A percentile compares a stretch with the other conserved stretches of the same genome.
Evolutionary conservation across 176 grass and related monocot species (phyloP).

Genomic region (Pontederia crassipes): DNA sequence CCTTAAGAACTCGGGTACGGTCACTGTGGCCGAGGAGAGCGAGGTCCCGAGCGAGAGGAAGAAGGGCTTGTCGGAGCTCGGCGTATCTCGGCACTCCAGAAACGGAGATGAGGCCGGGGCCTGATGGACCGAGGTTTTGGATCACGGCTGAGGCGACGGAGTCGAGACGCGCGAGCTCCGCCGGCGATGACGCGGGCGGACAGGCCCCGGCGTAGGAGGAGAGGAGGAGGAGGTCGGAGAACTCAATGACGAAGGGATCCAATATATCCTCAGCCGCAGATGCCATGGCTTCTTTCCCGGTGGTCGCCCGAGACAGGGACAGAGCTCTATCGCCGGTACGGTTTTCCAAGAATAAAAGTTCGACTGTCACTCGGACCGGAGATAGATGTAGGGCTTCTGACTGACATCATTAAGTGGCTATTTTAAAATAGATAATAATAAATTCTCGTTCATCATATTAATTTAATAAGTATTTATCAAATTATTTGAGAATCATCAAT

Average conservation of each 20-base stretch:
- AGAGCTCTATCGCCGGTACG: too few species aligned
- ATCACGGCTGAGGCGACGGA: slow-evolving; percentile 26
- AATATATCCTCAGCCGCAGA: slow-evolving; percentile 19
- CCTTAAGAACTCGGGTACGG: slow-evolving; percentile 51
- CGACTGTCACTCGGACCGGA: too few species aligned
- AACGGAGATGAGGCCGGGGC: slow-evolving; percentile 43
- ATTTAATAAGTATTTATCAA: too few species aligned
- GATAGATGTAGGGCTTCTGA: too few species aligned
- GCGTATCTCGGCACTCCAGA: slow-evolving; percentile 30
- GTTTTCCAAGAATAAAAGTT: too few species aligned
- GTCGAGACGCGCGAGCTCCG: slow-evolving; percentile 13
- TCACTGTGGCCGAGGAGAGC: slow-evolving; percentile 44
- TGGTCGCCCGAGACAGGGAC: neutral
- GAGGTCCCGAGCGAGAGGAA: slow-evolving; percentile 58
- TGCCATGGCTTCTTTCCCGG: neutral
- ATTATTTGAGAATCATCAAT: too few species aligned
- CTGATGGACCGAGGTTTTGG: slow-evolving; percentile 42
- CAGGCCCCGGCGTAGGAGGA: slow-evolving; percentile 6
- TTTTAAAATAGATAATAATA: too few species aligned
- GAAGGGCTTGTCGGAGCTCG: slow-evolving; percentile 35
- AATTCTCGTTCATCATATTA: too few species aligned
- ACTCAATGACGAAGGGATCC: slow-evolving; percentile 41
- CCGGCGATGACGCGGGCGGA: neutral
- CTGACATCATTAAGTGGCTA: too few species aligned
- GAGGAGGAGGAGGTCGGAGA: slow-evolving; percentile 46